A percentile compares a stretch with the other conserved stretches of the same genome.
Conservation (phyloP, 805 yeast genomes). For the Starmerella etchellsii region DNA sequence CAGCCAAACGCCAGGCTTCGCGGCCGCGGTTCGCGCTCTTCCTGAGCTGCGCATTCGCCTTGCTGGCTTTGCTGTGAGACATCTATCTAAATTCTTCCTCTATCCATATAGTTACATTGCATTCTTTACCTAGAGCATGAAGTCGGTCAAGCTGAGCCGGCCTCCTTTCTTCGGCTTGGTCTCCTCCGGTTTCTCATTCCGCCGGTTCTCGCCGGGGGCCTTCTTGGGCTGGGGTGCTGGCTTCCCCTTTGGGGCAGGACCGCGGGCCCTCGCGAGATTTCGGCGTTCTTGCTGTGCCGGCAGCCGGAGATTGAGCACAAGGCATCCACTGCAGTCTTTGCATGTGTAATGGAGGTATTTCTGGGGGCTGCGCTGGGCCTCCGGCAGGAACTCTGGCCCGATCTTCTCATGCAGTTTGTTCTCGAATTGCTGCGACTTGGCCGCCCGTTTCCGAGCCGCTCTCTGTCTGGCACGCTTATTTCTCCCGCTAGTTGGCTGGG, state of each 20-base stretch:
- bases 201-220: no score
- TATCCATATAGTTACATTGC: neutral
- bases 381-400: neutral
- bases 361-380: neutral
- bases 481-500: neutral
- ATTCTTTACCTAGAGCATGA: neutral
- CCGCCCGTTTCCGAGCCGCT: neutral
- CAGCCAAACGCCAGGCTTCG: neutral
- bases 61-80: no score
- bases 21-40: no score
- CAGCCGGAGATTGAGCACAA: neutral
- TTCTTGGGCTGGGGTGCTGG: neutral
- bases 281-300: no score
- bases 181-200: no score
- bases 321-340: neutral
- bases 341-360: neutral
- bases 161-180: neutral
- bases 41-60: no score
- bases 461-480: neutral
- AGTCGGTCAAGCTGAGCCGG: slow-evolving; percentile 1
- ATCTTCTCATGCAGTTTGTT: slow-evolving; percentile 1
- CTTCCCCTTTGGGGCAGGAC: neutral
- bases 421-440: neutral
- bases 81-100: no score
- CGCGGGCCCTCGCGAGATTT: no score